Percentiles rank a stretch among this genome's conserved stretches.
phyloP scores from a whole-genome alignment of 2,329 filamentous ascomycete species.

The Phialocephala sp. region DNA sequence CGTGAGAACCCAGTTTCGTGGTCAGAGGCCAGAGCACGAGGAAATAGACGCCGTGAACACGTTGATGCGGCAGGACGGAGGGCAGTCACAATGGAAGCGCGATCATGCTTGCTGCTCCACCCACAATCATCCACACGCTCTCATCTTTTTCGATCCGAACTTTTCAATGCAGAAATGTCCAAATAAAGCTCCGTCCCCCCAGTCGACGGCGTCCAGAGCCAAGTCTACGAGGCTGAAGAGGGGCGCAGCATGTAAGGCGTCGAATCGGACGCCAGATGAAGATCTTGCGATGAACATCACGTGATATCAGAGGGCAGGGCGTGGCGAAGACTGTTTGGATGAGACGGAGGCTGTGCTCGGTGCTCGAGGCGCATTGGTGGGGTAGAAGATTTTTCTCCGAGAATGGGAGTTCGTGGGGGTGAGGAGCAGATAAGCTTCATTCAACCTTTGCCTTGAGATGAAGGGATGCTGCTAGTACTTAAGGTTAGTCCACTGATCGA shows the following conservation, averaged over 20 bases:
- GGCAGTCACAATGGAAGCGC: not conserved
- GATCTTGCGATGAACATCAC: not conserved
- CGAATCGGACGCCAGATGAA: constrained; percentile 1
- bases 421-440: not conserved
- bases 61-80: not conserved
- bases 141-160: not conserved
- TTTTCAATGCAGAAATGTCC: not conserved
- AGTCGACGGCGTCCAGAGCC: not conserved
- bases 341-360: constrained; percentile 5
- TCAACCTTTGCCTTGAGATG: not conserved
- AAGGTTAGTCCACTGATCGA: not conserved
- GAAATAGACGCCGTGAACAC: constrained; percentile 1
- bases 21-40: not conserved
- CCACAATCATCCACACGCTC: not conserved
- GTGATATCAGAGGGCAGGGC: not conserved
- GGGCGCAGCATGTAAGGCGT: constrained; percentile 7
- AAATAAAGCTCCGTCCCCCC: not conserved
- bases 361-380: not conserved
- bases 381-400: not conserved
- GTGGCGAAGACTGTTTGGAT: not conserved
- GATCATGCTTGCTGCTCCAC: not conserved
- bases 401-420: not conserved
- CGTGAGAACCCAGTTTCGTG: not conserved
- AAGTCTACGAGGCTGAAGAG: constrained; percentile 9
- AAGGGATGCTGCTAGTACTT: not conserved